Base-by-base conservation (phyloP, 495 filamentous ascomycete species). In the Penicillium alfredii region DNA sequence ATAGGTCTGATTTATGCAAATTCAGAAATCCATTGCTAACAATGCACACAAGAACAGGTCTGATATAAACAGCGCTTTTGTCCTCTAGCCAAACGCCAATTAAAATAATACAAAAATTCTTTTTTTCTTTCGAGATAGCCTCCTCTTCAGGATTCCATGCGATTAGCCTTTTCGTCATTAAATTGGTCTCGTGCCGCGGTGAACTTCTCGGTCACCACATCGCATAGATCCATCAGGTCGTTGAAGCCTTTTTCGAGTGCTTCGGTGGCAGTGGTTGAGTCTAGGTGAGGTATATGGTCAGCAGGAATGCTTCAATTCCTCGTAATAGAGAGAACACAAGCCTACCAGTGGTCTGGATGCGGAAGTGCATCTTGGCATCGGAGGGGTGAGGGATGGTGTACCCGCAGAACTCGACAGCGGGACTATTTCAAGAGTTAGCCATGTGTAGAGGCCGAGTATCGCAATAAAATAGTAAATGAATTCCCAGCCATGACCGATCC, bases 301-400 rank as follows among this genome's bases (percentile, higher is more conserved):
- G 23, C 23, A 25, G 23, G 23, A 5, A 2, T 25, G 23, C 23
- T n/a, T 8, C 4, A 7, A 25, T 25, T 25, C 2, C 3, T 8
- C 8, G 5, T n/a, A n/a, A n/a, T 19, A 37, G 43, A 33, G 23
- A 36, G 18, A 25, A 23, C 15, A 23, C 24, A 14, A 11, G 65
- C 78, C 51, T 63, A 95, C 92, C 86, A 47, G 84, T 94, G 35
- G 90, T 98, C 64, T 98, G 92, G 45, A 98, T 96, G 37, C 92
- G 78, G 18, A 98, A 63, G 56, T 96, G 93, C 92, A 98, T 95
- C 64, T 93, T 89, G 8, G 79, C 64, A 55, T 98, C 92, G 11
- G 89, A 94, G 21, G 93, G 92, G 68, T 98, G 92, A 6, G 92
- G 92, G 35, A 98, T 97, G 3, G 92, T 88, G 57, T 98, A 97